Evolutionary conservation across 441 rosid species (phyloP), one percentile per base, ranked within the genome.

Genomic region (Biscutella laevigata): DNA sequence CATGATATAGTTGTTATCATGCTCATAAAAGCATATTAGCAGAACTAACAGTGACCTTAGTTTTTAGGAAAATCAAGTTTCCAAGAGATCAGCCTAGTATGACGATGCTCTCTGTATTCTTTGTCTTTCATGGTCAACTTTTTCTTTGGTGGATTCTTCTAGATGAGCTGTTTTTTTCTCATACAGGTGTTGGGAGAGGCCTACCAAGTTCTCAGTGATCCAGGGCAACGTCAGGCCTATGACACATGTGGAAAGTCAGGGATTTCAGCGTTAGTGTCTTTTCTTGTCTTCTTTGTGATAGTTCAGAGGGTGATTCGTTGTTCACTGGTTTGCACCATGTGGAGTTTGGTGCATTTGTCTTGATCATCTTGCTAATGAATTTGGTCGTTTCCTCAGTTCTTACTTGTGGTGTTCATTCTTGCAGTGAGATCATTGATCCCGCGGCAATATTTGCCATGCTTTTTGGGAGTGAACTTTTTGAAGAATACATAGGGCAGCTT

Each of bases 361-460:
- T 57, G 24, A 41, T 50, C 41, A 1, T 42, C 34, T 34, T 42
- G 34, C 53, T 36, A n/a, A 15, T 41, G 22, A 12, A 29, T 24
- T 52, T 59, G 32, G 28, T 39, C 12, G 13, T 27, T 41, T 22
- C 24, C 51, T 26, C 15, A 19, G 17, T 57, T 20, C 45, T 50
- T 37, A 36, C 38, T 45, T 43, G 17, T 32, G 26, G 29, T 60
- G 24, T 61, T 12, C 12, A 49, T 71, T 41, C 20, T 61, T 76
- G 72, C 80, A 91, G 98, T 5, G 98, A 91, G 64, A 91, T 85
- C 47, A 85, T 91, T 20, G 98, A 91, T 63, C 98, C 98, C 11
- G 95, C 96, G 8, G 98, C 98, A 48, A 79, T 91, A 53, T 91
- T 88, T 66, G 98, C 98, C 1, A 85, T 88, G 96, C 98, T 91